phyloP scores from a whole-genome alignment of 1,139 yeast genomes.

The Suhomyces atakaporum region DNA sequence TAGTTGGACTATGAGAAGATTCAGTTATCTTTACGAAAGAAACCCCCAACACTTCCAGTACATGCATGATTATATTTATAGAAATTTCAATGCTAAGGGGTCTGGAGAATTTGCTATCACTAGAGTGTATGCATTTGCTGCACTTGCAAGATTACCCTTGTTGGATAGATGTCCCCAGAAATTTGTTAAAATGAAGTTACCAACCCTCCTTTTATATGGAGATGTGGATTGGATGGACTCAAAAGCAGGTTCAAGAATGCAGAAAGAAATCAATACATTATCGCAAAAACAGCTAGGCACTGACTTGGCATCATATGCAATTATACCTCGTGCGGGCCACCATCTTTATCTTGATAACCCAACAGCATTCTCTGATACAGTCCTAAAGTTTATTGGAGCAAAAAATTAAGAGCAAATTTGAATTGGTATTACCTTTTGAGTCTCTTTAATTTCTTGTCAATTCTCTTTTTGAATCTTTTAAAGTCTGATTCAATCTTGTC shows the following conservation, averaged over 20 bases:
- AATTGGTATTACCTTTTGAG: no score
- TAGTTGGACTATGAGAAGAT: slow-evolving; percentile 45
- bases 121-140: slow-evolving; percentile 41
- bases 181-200: slow-evolving; percentile 39
- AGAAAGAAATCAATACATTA: slow-evolving; percentile 40
- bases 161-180: slow-evolving; percentile 45
- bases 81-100: slow-evolving; percentile 43
- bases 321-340: slow-evolving; percentile 46
- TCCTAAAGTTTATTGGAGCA: slow-evolving; percentile 12
- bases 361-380: slow-evolving; percentile 13
- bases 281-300: slow-evolving; percentile 19
- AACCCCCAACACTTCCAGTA: slow-evolving; percentile 35
- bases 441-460: no score
- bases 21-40: slow-evolving; percentile 33
- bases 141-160: slow-evolving; percentile 45
- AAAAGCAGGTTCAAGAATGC: slow-evolving; percentile 44
- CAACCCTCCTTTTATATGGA: slow-evolving; percentile 50
- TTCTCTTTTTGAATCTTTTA: background rate
- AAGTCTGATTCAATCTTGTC: background rate
- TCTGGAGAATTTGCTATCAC: slow-evolving; percentile 52
- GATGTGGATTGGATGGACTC: slow-evolving; percentile 53
- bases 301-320: slow-evolving; percentile 35
- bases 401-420: no score
- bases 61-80: slow-evolving; percentile 45
- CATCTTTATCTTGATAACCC: slow-evolving; percentile 77